Conservation (phyloP, 352 stramenopile species). For the Phytophthora pisi region DNA sequence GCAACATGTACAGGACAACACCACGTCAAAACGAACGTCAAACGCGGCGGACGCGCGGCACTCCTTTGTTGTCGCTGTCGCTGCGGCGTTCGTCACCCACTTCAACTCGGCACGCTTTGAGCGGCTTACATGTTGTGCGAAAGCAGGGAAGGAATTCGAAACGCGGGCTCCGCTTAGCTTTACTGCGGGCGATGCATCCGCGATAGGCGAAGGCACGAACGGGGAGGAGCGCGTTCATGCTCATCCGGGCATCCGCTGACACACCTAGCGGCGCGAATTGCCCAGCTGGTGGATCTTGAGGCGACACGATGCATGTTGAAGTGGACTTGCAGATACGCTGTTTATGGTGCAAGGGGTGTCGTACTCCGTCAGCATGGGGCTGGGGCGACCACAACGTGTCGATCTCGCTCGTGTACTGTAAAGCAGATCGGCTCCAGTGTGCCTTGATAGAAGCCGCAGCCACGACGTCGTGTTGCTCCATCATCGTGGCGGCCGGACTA, state of each 20-base stretch:
- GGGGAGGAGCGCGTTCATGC: constrained; percentile 16
- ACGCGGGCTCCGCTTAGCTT: not conserved
- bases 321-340: constrained; percentile 7
- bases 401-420: constrained; percentile 13
- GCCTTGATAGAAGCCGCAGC: constrained; percentile 4
- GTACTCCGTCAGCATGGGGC: not conserved
- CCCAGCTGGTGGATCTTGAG: constrained; percentile 13
- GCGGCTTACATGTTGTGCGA: no score
- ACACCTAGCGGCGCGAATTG: constrained; percentile 4
- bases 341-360: constrained; percentile 10
- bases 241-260: constrained; percentile 20
- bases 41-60: not conserved
- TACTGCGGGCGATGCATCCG: constrained; percentile 11
- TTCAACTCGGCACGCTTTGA: not conserved
- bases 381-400: constrained; percentile 1
- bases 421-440: constrained; percentile 15
- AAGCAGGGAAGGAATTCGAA: no score
- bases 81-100: not conserved
- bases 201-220: constrained; percentile 31
- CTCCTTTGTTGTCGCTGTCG: no score
- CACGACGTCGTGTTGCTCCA: not conserved
- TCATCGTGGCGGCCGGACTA: not conserved
- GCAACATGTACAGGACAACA: not conserved
- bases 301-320: constrained; percentile 5
- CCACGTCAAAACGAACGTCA: not conserved